phyloP scores from a whole-genome alignment of 2,329 filamentous ascomycete genomes.

The Gaeumannomyces sp. region DNA sequence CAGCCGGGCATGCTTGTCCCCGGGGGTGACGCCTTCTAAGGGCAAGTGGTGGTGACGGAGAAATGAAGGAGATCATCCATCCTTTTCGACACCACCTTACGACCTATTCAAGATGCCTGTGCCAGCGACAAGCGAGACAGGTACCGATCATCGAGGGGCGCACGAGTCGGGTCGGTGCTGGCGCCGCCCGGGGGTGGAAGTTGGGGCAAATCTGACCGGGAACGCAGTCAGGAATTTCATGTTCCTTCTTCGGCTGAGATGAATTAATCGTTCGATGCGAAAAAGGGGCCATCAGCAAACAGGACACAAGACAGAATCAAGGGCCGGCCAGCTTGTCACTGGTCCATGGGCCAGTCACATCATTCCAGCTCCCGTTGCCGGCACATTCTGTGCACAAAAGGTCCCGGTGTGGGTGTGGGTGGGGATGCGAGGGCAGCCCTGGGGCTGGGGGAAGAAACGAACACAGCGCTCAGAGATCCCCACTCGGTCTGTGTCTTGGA shows the following conservation, averaged over 20 bases:
- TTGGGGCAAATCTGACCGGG: constrained; percentile 1
- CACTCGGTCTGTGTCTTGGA: background rate
- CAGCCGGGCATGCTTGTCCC: no score
- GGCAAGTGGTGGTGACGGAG: background rate
- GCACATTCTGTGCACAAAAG: background rate
- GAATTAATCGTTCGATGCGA: background rate
- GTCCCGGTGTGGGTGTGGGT: background rate
- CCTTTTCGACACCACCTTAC: background rate
- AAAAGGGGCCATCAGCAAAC: background rate
- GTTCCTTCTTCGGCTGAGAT: background rate
- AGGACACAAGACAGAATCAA: background rate
- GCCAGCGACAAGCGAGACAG: background rate
- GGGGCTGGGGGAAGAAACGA: background rate
- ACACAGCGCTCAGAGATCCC: background rate
- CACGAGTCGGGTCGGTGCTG: background rate
- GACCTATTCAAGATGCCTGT: background rate
- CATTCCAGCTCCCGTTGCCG: background rate
- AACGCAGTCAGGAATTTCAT: background rate
- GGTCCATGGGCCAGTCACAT: background rate
- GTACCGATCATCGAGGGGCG: background rate
- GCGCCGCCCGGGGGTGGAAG: background rate
- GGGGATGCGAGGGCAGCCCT: background rate
- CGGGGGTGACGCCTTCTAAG: background rate
- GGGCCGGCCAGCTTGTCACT: background rate
- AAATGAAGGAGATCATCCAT: background rate